These are phyloP conservation scores for Exophiala alcalophila DNA, from an alignment of 2,329 filamentous ascomycete genomes.

Conservation along the genomic window DNA sequence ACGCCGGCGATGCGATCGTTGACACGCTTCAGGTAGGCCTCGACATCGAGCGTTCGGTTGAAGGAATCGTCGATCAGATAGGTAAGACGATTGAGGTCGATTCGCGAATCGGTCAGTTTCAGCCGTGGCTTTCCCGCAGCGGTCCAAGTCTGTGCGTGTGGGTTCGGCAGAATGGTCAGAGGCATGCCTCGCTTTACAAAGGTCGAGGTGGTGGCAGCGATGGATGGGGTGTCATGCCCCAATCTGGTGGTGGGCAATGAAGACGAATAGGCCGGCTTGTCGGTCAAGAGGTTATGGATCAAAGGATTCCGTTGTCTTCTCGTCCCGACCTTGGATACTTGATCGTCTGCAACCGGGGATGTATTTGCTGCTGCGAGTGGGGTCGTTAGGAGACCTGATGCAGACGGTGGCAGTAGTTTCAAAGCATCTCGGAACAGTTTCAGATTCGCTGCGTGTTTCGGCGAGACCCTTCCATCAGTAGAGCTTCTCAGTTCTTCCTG, in stretches of 20 bases:
- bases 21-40: constrained; percentile 79
- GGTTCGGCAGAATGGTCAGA: constrained; percentile 75
- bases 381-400: constrained; percentile 85
- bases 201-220: constrained; percentile 57
- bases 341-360: constrained; percentile 34
- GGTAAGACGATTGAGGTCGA: constrained; percentile 79
- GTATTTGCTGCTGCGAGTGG: constrained; percentile 74
- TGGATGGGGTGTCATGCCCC: constrained; percentile 30
- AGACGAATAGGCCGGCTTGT: constrained; percentile 88
- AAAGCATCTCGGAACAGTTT: constrained; percentile 68
- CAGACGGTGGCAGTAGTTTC: constrained; percentile 73
- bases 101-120: constrained; percentile 71
- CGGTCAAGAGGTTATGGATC: constrained; percentile 92
- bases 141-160: constrained; percentile 63
- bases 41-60: constrained; percentile 74
- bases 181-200: constrained; percentile 91
- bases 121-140: constrained; percentile 63
- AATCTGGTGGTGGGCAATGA: constrained; percentile 76
- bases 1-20: constrained; percentile 79
- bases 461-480: constrained; percentile 30
- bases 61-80: constrained; percentile 94
- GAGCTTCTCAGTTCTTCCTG: constrained; percentile 55
- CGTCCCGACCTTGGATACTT: constrained; percentile 51
- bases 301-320: constrained; percentile 73
- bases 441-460: constrained; percentile 43